Evolutionary conservation across 2,329 filamentous ascomycete species (phyloP), one percentile per base, ranked within the genome.

Genomic region (Colletotrichum destructivum): DNA sequence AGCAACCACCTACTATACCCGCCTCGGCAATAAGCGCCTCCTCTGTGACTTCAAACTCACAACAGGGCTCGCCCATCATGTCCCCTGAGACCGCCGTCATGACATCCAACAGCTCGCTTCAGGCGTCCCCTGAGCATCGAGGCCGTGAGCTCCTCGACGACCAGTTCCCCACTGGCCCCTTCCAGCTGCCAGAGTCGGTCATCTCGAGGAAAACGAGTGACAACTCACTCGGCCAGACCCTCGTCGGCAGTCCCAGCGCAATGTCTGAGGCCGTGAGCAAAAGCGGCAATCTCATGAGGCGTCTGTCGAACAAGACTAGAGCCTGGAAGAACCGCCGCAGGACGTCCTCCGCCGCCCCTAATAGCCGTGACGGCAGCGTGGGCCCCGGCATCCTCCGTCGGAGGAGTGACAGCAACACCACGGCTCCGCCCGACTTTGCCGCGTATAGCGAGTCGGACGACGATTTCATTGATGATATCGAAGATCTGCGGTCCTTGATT

Each of bases 311-410:
- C 76, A 91, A 92, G 73, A 94, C 95, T 7, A 90, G 90, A 57
- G 91, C 88, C 47, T 83, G 92, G 86, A 80, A 91, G 79, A 83
- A 82, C 49, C 88, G 92, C 72, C 90, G 95, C 74, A 89, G 95
- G 73, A 92, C 93, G 73, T 97, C 94, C 18, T 95, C 94, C 3
- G 92, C 92, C 1, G 89, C 93, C 55, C 89, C 93, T 23, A 90
- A 91, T 72, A 94, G 92, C 79, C 91, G 95, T 52, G 95, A 98
- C 78, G 92, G 93, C 73, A 98, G 95, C 79, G 92, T 95, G 35
- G 96, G 96, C 0, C 96, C 96, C 2, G 93, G 95, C 67, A 93
- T 98, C 63, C 90, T 97, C 81, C 91, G 96, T 73, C 89, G 94
- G 69, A 91, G 95, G 75, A 98, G 95, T 81, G 95, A 97, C 81